Percentiles rank a stretch among this genome's conserved stretches.
Evolutionary conservation across 306 rosid species (phyloP).

Genomic region (Castanopsis chinensis): DNA sequence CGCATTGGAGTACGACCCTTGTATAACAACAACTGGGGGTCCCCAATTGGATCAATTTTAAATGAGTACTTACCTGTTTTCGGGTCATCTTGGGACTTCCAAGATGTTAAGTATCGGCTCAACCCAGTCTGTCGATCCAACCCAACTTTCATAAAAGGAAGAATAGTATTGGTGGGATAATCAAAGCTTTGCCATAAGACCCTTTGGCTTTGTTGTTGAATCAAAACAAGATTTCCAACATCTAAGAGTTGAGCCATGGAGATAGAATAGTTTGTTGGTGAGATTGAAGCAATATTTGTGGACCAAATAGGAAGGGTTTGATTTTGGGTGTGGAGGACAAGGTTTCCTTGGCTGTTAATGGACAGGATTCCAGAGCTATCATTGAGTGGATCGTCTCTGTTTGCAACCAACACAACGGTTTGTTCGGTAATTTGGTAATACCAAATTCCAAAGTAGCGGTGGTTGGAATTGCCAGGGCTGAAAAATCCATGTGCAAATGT

Average conservation of each 20-base stretch:
- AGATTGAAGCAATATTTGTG: not conserved
- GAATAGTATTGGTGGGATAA: constrained; percentile 23
- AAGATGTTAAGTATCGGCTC: constrained; percentile 29
- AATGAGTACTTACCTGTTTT: constrained; percentile 30
- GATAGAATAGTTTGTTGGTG: not conserved
- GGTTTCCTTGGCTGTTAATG: constrained; percentile 25
- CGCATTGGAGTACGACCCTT: constrained; percentile 14
- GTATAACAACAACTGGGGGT: constrained; percentile 42
- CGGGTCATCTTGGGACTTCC: constrained; percentile 47
- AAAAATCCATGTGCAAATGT: constrained; percentile 54
- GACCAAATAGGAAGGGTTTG: constrained; percentile 18
- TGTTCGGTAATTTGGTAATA: not conserved
- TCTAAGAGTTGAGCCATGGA: constrained; percentile 23
- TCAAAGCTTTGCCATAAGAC: constrained; percentile 39
- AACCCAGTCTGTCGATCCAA: constrained; percentile 11
- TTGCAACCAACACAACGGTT: constrained; percentile 40
- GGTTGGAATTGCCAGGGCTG: constrained; percentile 35
- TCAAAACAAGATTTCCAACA: constrained; percentile 26
- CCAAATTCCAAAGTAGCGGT: constrained; percentile 46
- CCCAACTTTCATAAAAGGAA: constrained; percentile 27
- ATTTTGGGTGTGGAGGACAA: constrained; percentile 14
- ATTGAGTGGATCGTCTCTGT: constrained; percentile 39
- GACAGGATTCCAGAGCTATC: constrained; percentile 36
- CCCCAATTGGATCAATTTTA: constrained; percentile 31
- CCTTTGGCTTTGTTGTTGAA: not conserved